Evolutionary conservation across 371 early-diverging fungal species (phyloP).

Genomic region (Lichtheimia hyalospora): DNA sequence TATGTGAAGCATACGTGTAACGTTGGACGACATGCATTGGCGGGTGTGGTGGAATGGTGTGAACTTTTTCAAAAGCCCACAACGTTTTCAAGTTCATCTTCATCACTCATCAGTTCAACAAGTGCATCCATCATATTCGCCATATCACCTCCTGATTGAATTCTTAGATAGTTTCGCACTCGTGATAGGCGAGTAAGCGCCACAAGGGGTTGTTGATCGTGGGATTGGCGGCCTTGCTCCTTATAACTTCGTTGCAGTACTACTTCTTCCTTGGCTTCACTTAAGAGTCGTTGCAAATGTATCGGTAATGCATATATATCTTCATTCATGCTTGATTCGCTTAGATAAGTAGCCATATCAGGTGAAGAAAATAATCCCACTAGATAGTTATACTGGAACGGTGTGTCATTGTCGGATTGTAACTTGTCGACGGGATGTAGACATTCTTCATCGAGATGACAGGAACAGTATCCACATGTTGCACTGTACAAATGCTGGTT

Average conservation of each 20-base stretch:
- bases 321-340: slow-evolving; percentile 20
- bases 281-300: slow-evolving; percentile 25
- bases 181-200: slow-evolving; percentile 16
- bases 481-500: background rate
- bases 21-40: no score
- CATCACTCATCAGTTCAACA: slow-evolving; percentile 33
- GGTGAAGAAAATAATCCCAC: slow-evolving; percentile 21
- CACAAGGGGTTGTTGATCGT: background rate
- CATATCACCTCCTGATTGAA: slow-evolving; percentile 28
- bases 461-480: background rate
- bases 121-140: slow-evolving; percentile 29
- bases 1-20: no score
- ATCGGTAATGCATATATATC: slow-evolving; percentile 29
- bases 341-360: slow-evolving; percentile 19
- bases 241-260: slow-evolving; percentile 16
- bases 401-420: slow-evolving; percentile 5
- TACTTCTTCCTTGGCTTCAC: slow-evolving; percentile 34
- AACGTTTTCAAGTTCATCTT: slow-evolving; percentile 28
- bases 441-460: background rate
- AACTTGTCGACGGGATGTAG: background rate
- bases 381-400: slow-evolving; percentile 24
- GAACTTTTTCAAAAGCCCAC: slow-evolving; percentile 4
- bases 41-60: no score
- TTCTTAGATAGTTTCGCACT: slow-evolving; percentile 22
- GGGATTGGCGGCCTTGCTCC: background rate